Conservation (phyloP, 1,139 yeast species). For the Scheffersomyces stambukii region DNA sequence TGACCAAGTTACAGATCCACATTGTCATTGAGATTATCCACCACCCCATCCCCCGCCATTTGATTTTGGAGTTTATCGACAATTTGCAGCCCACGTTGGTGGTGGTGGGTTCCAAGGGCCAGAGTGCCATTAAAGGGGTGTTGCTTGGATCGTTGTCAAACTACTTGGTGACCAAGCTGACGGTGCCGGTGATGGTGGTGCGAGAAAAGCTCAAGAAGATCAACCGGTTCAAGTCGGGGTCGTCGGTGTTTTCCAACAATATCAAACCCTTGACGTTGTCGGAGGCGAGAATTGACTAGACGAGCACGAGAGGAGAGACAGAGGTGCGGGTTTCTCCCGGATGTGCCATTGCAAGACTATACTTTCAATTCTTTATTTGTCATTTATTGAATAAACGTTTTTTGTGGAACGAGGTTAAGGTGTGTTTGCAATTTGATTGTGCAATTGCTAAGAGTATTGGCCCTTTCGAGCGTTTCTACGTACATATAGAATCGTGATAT, state of each 20-base stretch:
- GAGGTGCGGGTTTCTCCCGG: too few species aligned
- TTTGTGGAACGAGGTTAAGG: too few species aligned
- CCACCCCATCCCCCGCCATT: conserved; percentile 85
- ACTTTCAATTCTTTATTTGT: too few species aligned
- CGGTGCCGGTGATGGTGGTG: conserved; percentile 90
- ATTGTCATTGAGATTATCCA: conserved; percentile 73
- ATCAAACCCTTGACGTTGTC: conserved; percentile 48
- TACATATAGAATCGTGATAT: too few species aligned
- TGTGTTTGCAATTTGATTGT: too few species aligned
- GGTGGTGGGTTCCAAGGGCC: conserved; percentile 78
- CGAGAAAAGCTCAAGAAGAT: conserved; percentile 76
- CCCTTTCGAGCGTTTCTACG: too few species aligned
- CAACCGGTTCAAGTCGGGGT: conserved; percentile 51
- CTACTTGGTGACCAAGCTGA: conserved; percentile 69
- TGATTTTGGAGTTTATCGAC: conserved; percentile 77
- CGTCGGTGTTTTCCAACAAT: conserved; percentile 45
- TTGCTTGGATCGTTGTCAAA: conserved; percentile 72
- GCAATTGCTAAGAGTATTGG: too few species aligned
- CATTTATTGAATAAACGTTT: too few species aligned
- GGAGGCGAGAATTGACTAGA: conserved; percentile 45
- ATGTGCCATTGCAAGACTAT: too few species aligned
- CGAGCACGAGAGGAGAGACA: too few species aligned
- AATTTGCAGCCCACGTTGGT: conserved; percentile 80
- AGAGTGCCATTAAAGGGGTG: conserved; percentile 72
- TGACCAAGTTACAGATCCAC: conserved; percentile 74